Evolutionary conservation across 2,329 filamentous ascomycete species (phyloP).

Genomic region (Neonectria punicea): DNA sequence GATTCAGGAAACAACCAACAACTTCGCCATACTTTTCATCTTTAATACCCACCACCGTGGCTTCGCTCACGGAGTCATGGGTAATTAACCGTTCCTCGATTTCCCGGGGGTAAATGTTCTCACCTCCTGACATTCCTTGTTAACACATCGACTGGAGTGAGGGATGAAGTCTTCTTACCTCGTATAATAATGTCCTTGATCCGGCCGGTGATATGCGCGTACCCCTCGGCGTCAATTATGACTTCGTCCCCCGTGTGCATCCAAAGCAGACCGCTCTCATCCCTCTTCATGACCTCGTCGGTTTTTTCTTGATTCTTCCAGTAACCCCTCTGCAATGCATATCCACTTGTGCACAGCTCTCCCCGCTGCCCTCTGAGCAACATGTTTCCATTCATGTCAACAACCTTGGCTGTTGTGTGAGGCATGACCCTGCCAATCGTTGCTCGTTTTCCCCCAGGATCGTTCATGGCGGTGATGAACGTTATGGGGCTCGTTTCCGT

Average conservation of each 20-base stretch:
- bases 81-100: slow-evolving; percentile 82
- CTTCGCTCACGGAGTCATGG: slow-evolving; percentile 74
- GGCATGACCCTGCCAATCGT: slow-evolving; percentile 20
- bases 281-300: slow-evolving; percentile 11
- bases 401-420: slow-evolving; percentile 20
- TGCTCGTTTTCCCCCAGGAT: slow-evolving; percentile 7
- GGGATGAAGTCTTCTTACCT: slow-evolving; percentile 51
- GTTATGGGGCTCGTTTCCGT: slow-evolving; percentile 24
- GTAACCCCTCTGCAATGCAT: slow-evolving; percentile 19
- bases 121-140: slow-evolving; percentile 59
- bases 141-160: background rate
- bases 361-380: slow-evolving; percentile 7
- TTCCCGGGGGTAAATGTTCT: slow-evolving; percentile 89
- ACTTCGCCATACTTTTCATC: slow-evolving; percentile 82
- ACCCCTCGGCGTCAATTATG: slow-evolving; percentile 78
- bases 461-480: slow-evolving; percentile 19
- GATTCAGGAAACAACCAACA: slow-evolving; percentile 76
- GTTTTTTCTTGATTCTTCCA: slow-evolving; percentile 11
- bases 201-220: slow-evolving; percentile 81
- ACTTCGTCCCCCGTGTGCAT: slow-evolving; percentile 90
- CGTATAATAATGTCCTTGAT: slow-evolving; percentile 91
- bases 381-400: slow-evolving; percentile 12
- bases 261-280: slow-evolving; percentile 59
- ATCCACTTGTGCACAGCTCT: slow-evolving; percentile 20
- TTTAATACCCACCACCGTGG: slow-evolving; percentile 79